Conservation (phyloP, 2,329 filamentous ascomycete species). For the Cladosporium sp. region DNA sequence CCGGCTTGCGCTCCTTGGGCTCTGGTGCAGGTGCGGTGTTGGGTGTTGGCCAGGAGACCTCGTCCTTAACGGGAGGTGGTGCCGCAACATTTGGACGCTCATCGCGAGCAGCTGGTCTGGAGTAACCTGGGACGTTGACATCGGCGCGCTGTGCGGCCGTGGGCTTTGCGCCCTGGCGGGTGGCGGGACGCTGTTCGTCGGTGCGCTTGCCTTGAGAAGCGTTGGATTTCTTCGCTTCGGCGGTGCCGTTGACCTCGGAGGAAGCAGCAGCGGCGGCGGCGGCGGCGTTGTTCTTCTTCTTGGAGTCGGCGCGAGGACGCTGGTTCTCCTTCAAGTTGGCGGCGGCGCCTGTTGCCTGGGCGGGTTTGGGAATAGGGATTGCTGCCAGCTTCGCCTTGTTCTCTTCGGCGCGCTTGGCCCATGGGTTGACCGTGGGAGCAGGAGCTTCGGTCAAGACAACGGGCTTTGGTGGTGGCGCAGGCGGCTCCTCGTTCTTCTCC, state of each 20-base stretch:
- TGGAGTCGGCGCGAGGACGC: slow-evolving; percentile 21
- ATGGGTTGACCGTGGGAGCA: slow-evolving; percentile 79
- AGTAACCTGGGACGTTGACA: slow-evolving; percentile 10
- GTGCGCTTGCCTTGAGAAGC: slow-evolving; percentile 3
- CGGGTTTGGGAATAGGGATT: slow-evolving; percentile 8
- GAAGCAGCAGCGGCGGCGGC: no score
- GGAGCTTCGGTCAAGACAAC: slow-evolving; percentile 72
- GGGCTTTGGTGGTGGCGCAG: slow-evolving; percentile 42
- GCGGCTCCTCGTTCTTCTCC: slow-evolving; percentile 24
- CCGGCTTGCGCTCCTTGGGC: slow-evolving; percentile 72
- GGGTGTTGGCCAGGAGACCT: slow-evolving; percentile 84
- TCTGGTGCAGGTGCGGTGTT: slow-evolving; percentile 58
- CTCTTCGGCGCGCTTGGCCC: slow-evolving; percentile 74
- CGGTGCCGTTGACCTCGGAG: slow-evolving; percentile 9
- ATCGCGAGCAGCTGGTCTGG: slow-evolving; percentile 16
- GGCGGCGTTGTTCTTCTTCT: slow-evolving; percentile 24
- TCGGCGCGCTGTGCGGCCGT: slow-evolving; percentile 5
- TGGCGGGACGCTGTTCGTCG: slow-evolving; percentile 5
- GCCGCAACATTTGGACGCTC: slow-evolving; percentile 22
- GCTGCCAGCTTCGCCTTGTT: slow-evolving; percentile 49
- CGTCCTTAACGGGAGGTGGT: slow-evolving; percentile 68
- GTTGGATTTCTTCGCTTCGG: slow-evolving; percentile 20
- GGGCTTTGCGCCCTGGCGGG: slow-evolving; percentile 2
- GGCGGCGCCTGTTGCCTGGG: slow-evolving; percentile 16
- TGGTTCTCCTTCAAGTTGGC: slow-evolving; percentile 26